Evolutionary conservation across 2,329 filamentous ascomycete species (phyloP).

Genomic region (Colletotrichum gigasporum): DNA sequence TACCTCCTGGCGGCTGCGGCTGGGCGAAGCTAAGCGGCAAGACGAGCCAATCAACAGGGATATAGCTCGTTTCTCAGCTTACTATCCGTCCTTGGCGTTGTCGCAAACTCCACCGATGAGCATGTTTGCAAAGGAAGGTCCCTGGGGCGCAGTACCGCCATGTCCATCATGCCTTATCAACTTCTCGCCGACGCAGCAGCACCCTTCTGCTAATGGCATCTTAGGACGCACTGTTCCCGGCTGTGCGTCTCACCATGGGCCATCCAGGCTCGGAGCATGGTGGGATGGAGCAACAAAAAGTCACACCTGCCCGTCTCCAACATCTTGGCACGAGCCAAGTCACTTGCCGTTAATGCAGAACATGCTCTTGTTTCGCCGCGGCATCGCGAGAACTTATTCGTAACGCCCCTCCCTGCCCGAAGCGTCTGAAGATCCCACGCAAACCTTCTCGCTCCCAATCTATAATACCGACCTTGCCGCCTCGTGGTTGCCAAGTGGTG

Average conservation of each 20-base stretch:
- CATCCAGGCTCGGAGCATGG: not conserved
- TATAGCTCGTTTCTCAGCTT: not conserved
- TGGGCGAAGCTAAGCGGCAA: not conserved
- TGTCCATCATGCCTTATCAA: not conserved
- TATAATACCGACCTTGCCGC: slow-evolving; percentile 26
- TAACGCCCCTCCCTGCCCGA: slow-evolving; percentile 21
- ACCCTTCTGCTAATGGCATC: not conserved
- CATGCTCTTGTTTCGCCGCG: slow-evolving; percentile 28
- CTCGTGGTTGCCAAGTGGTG: not conserved
- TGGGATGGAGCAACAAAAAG: slow-evolving; percentile 18
- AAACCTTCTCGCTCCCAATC: slow-evolving; percentile 30
- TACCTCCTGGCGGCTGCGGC: slow-evolving; percentile 2
- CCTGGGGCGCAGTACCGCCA: slow-evolving; percentile 6
- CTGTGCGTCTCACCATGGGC: not conserved
- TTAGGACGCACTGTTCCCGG: not conserved
- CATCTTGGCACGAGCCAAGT: slow-evolving; percentile 26
- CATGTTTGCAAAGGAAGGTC: not conserved
- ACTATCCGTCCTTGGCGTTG: slow-evolving; percentile 19
- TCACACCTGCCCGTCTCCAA: slow-evolving; percentile 11
- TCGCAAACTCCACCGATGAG: slow-evolving; percentile 21
- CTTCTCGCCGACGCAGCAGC: not conserved
- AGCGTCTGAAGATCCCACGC: slow-evolving; percentile 34
- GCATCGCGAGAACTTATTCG: slow-evolving; percentile 5
- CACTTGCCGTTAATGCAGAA: slow-evolving; percentile 27
- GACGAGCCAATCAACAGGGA: not conserved